These are phyloP conservation scores for Trichoderma koningiopsis DNA, from an alignment of 2,329 filamentous ascomycete genomes.

Conservation along the genomic window DNA sequence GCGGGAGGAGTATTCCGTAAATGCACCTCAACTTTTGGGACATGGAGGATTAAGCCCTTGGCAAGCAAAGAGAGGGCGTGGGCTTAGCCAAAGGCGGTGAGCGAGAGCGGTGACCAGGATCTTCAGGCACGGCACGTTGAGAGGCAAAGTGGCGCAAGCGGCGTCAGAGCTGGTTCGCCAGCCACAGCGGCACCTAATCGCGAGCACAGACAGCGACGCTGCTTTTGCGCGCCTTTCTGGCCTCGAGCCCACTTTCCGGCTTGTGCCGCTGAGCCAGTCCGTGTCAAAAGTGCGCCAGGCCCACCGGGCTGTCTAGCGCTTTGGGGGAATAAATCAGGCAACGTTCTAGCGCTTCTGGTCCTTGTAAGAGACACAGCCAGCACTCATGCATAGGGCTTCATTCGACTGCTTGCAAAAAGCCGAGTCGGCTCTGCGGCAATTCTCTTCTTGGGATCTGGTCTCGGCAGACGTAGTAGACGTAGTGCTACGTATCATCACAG, in stretches of 20 bases:
- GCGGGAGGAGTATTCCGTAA: conserved; percentile 9
- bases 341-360: conserved; percentile 11
- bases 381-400: not conserved
- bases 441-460: not conserved
- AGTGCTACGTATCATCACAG: not conserved
- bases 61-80: not conserved
- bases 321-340: not conserved
- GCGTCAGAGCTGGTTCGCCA: not conserved
- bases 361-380: not conserved
- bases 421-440: conserved; percentile 2
- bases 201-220: conserved; percentile 18
- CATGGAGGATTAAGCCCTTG: not conserved
- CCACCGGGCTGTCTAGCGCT: not conserved
- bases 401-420: not conserved
- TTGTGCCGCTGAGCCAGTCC: conserved; percentile 14
- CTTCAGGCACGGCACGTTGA: conserved; percentile 19
- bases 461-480: not conserved
- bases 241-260: conserved; percentile 1
- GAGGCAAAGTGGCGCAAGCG: conserved; percentile 2
- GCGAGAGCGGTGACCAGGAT: conserved; percentile 1
- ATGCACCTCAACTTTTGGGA: not conserved
- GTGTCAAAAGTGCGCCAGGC: conserved; percentile 9
- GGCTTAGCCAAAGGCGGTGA: conserved; percentile 19
- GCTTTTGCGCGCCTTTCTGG: conserved; percentile 17
- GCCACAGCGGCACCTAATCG: conserved; percentile 23